Evolutionary conservation across 768 basidiomycete species (phyloP), one percentile per base, ranked within the genome.

Genomic region (Suillus bovinus): DNA sequence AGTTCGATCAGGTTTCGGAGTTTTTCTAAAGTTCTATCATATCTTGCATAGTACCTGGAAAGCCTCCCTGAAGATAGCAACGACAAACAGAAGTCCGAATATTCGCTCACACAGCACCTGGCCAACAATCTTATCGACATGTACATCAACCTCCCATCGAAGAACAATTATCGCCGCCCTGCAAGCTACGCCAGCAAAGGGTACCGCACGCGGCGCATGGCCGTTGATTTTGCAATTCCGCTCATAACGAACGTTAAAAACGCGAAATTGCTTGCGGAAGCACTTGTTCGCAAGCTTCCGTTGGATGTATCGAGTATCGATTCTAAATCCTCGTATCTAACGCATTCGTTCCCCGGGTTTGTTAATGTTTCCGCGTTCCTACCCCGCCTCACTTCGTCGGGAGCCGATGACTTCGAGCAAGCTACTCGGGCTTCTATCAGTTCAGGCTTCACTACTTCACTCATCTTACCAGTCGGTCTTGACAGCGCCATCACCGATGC

Each of bases 101-200:
- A 98, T 75, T 99, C 97, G 0, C 81, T 99, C 62, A 95, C 93
- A 5, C 94, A 97, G 74, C 97, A 99, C 79, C 80, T 99, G 64
- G 93, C 93, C 38, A 96, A 96, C 77, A 95, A 96, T 76, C 80
- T 97, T 69, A 99, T 99, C 73, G 97, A 99, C 78, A 92, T 99
- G 87, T 99, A 98, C 76, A 96, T 99, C 86, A 99, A 99, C 76
- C 80, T 99, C 68, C 97, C 97, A 2, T 98, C 96, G 44, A 97
- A 94, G 80, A 99, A 99, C 76, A 86, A 94, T 72, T 99, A 93
- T 77, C 91, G 97, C 62, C 91, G 97, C 22, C 97, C 97, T 7
- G 96, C 97, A 16, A 96, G 89, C 75, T 99, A 99, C 74, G 86
- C 94, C 58, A 97, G 94, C 75, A 96, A 97, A 73, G 97, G 97